Base-by-base conservation (phyloP, 2,329 filamentous ascomycete genomes). In the Botrytis deweyae region DNA sequence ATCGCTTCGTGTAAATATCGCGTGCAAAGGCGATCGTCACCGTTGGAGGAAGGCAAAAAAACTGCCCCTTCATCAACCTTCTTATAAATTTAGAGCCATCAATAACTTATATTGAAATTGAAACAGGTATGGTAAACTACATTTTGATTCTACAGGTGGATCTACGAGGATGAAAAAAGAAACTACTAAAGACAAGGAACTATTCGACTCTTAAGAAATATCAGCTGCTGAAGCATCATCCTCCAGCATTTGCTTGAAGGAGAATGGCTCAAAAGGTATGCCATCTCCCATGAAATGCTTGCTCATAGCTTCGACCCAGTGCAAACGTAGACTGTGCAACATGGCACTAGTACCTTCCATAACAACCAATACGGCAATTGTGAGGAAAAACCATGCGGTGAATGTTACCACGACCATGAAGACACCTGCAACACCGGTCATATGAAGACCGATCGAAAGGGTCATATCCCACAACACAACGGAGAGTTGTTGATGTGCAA, bases 401-500 rank as follows among this genome's bases (percentile, higher is more conserved):
- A 98, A 98, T 66, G 91, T 89, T 69, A 92, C 83, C 66, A 98
- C 92, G 78, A 95, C 90, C 85, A 93, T 91, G 79, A 97, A 87
- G 67, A 95, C 90, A 73, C 95, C 95, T 0, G 88, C 75, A 65
- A 88, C 86, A 66, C 93, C 92, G 1, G 86, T 87, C 78, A 87
- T 89, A 38, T 84, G 84, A 74, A 99, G 92, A 5, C 93, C 92
- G 70, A 90, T 91, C 44, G 88, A 92, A 69, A 99, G 87, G 1
- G 96, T 99, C 96, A 99, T 99, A 80, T 89, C 89, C 96, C 96
- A 99, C 66, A 99, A 88, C 76, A 99, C 96, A 77, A 95, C 92
- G 67, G 94, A 97, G 75, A 99, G 91, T 88, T 98, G 96, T 83
- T 99, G 96, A 87, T 99, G 96, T 46, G 96, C 96, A 75, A 99